Percentiles rank a stretch among this genome's conserved stretches.
These are phyloP conservation scores for Trypanosoma congolense DNA, from an alignment of 208 protist genomes.

Conservation along the genomic window DNA sequence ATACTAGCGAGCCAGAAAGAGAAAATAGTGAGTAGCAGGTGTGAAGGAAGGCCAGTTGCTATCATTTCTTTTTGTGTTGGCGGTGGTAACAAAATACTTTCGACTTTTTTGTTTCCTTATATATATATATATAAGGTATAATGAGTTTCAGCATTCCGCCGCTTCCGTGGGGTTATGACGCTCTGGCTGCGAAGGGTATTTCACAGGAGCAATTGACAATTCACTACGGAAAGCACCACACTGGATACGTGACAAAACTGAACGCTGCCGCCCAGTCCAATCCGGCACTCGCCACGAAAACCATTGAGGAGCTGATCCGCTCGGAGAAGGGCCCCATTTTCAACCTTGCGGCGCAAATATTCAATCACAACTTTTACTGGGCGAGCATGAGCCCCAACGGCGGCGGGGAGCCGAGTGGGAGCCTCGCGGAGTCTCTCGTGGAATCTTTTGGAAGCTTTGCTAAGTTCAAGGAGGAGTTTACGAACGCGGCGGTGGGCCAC, in stretches of 20 bases:
- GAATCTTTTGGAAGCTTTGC: constrained; percentile 78
- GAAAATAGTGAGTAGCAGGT: no score
- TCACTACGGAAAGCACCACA: constrained; percentile 92
- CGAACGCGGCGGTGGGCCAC: constrained; percentile 70
- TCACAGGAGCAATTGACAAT: constrained; percentile 86
- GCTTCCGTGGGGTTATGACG: constrained; percentile 76
- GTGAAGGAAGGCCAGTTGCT: no score
- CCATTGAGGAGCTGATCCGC: constrained; percentile 81
- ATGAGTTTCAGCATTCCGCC: constrained; percentile 71
- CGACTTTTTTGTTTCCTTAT: neutral
- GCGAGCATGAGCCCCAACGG: constrained; percentile 65
- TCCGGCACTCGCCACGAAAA: constrained; percentile 55
- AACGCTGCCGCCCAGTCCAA: constrained; percentile 74
- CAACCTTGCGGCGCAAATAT: constrained; percentile 92
- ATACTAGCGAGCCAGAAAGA: no score
- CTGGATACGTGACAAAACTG: constrained; percentile 88
- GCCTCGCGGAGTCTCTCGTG: constrained; percentile 67
- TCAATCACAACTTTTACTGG: constrained; percentile 95
- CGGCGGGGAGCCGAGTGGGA: constrained; percentile 55
- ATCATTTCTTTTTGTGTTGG: no score
- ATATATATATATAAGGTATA: no score
- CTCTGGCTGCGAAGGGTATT: constrained; percentile 76
- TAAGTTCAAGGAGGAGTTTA: constrained; percentile 93
- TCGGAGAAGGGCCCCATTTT: constrained; percentile 77
- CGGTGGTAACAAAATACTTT: no score